phyloP scores from a whole-genome alignment of 805 yeast genomes.

The Cyberlindnera euphorbiae region DNA sequence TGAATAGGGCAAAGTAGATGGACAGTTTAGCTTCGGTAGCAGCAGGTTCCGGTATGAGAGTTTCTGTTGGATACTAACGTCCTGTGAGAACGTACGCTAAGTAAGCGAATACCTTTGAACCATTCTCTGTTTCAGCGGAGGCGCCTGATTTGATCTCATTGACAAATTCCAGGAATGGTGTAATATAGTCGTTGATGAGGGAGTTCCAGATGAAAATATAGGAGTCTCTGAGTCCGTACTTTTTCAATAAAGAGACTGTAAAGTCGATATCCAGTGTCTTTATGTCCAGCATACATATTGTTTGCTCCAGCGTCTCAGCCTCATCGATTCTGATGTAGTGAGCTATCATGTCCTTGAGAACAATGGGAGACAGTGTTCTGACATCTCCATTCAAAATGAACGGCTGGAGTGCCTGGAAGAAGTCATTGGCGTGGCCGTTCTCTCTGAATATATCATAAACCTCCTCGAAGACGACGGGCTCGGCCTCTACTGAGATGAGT shows the following conservation, averaged over 20 bases:
- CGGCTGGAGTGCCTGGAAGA: slow-evolving; percentile 49
- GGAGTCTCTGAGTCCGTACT: slow-evolving; percentile 55
- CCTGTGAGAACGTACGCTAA: slow-evolving; percentile 70
- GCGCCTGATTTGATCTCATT: slow-evolving; percentile 23
- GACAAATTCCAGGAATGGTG: slow-evolving; percentile 65
- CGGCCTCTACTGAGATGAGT: slow-evolving; percentile 33
- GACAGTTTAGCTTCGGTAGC: slow-evolving; percentile 40
- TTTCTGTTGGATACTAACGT: slow-evolving; percentile 73
- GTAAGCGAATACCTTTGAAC: slow-evolving; percentile 48
- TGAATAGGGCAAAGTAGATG: slow-evolving; percentile 55
- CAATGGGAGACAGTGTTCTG: slow-evolving; percentile 50
- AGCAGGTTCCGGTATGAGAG: slow-evolving; percentile 33
- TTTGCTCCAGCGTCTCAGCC: slow-evolving; percentile 53
- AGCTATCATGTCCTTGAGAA: slow-evolving; percentile 59
- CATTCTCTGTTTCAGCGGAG: slow-evolving; percentile 1
- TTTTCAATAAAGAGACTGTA: slow-evolving; percentile 57
- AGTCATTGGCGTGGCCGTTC: slow-evolving; percentile 29
- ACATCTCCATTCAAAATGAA: slow-evolving; percentile 46
- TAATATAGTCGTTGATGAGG: slow-evolving; percentile 61
- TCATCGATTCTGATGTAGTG: slow-evolving; percentile 37
- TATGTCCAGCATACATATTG: slow-evolving; percentile 67
- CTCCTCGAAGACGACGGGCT: slow-evolving; percentile 36
- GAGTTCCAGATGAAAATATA: slow-evolving; percentile 67
- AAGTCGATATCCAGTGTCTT: slow-evolving; percentile 71
- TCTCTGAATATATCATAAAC: slow-evolving; percentile 39